phyloP scores from a whole-genome alignment of 306 rosid genomes.

The Trifolium pratense region DNA sequence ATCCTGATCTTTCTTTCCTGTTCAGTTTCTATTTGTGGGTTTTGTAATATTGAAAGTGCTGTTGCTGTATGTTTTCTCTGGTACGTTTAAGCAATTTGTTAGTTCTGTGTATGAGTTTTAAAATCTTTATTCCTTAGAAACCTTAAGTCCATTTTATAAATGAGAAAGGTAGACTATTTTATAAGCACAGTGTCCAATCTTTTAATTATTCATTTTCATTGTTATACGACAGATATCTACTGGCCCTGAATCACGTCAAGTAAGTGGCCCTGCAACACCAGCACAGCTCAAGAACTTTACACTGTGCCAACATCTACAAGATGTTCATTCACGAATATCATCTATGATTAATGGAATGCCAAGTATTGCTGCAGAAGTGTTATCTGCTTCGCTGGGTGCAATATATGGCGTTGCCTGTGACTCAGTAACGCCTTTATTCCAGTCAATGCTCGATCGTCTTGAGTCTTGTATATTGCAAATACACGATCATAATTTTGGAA shows the following conservation, averaged over 20 bases:
- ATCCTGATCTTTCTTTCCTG: background rate
- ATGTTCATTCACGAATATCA: conserved; percentile 75
- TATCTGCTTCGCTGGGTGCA: conserved; percentile 91
- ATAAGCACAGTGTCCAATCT: conserved; percentile 20
- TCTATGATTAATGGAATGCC: conserved; percentile 77
- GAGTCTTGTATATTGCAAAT: conserved; percentile 94
- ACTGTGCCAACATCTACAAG: conserved; percentile 93
- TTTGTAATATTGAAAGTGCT: conserved; percentile 24
- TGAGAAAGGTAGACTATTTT: conserved; percentile 8
- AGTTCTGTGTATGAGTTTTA: background rate
- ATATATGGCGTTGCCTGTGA: conserved; percentile 95
- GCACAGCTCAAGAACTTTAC: conserved; percentile 94
- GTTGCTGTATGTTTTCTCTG: conserved; percentile 9
- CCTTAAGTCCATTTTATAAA: conserved; percentile 15
- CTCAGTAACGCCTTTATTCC: conserved; percentile 87
- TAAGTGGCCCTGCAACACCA: conserved; percentile 83
- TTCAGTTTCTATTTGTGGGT: background rate
- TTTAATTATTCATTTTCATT: conserved; percentile 37
- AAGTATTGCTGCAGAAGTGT: conserved; percentile 79
- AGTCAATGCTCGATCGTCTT: conserved; percentile 94
- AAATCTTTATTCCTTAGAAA: conserved; percentile 23
- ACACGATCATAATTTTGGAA: conserved; percentile 88
- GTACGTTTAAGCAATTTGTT: background rate
- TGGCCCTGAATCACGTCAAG: conserved; percentile 97
- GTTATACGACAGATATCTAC: conserved; percentile 77